Conservation (phyloP, 768 basidiomycete genomes). For the Ramaria rubella region DNA sequence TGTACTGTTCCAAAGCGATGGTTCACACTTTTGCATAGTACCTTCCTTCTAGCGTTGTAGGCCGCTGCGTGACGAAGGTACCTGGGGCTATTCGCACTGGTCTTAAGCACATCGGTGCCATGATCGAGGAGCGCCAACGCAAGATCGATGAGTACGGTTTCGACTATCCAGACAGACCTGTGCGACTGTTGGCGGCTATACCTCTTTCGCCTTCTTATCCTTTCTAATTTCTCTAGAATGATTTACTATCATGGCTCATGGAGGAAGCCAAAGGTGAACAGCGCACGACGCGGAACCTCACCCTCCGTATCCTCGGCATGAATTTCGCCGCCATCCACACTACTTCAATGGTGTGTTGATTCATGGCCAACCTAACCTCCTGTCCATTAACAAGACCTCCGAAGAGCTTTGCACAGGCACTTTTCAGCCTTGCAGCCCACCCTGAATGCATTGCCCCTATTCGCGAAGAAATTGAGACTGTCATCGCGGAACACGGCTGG, state of each 20-base stretch:
- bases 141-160: constrained; percentile 10
- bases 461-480: constrained; percentile 38
- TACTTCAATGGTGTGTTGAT: constrained; percentile 9
- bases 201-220: constrained; percentile 8
- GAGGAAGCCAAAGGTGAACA: constrained; percentile 9
- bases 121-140: constrained; percentile 10
- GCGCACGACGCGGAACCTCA: background rate
- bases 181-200: background rate
- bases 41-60: background rate
- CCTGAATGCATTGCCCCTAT: constrained; percentile 30
- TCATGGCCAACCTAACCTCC: background rate
- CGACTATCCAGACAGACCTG: constrained; percentile 11
- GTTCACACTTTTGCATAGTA: background rate
- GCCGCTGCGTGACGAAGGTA: background rate
- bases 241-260: constrained; percentile 12
- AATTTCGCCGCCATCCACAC: constrained; percentile 14
- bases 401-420: constrained; percentile 33
- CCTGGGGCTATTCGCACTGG: background rate
- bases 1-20: background rate
- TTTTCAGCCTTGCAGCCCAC: constrained; percentile 33
- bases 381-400: background rate
- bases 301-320: constrained; percentile 2
- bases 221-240: background rate
- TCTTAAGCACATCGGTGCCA: constrained; percentile 2
- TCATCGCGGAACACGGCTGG: constrained; percentile 24